phyloP scores from a whole-genome alignment of 495 filamentous ascomycete genomes.

The Penicillium maclennaniae region DNA sequence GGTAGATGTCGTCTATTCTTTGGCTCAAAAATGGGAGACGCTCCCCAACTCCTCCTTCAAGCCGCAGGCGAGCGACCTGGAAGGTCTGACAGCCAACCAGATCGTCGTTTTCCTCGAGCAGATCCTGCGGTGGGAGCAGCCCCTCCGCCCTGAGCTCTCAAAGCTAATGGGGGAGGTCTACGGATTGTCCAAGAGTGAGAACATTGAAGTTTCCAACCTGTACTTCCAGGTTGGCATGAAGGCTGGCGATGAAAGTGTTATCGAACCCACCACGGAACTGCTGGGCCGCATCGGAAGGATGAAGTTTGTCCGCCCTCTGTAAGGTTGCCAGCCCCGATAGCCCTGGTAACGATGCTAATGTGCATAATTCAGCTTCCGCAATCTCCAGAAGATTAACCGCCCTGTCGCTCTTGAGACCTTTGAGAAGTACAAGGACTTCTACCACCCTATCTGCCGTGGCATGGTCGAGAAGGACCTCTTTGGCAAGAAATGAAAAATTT shows the following conservation, averaged over 20 bases:
- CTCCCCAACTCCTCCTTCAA: slow-evolving; percentile 51
- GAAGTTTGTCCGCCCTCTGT: slow-evolving; percentile 91
- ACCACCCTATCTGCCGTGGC: slow-evolving; percentile 87
- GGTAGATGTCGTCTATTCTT: slow-evolving; percentile 76
- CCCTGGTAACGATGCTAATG: slow-evolving; percentile 13
- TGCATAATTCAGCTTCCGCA: slow-evolving; percentile 48
- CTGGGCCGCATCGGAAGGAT: slow-evolving; percentile 83
- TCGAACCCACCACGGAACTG: slow-evolving; percentile 66
- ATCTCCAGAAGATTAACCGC: slow-evolving; percentile 67
- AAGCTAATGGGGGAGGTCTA: slow-evolving; percentile 70
- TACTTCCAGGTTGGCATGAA: slow-evolving; percentile 75
- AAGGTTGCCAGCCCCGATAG: slow-evolving; percentile 20
- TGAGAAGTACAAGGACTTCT: slow-evolving; percentile 81
- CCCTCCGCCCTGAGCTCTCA: slow-evolving; percentile 58
- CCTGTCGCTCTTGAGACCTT: slow-evolving; percentile 77
- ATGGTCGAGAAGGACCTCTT: slow-evolving; percentile 82
- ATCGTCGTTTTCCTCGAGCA: slow-evolving; percentile 83
- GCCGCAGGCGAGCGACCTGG: slow-evolving; percentile 64
- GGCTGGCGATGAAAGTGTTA: slow-evolving; percentile 61
- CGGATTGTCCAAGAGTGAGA: slow-evolving; percentile 61
- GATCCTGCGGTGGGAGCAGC: slow-evolving; percentile 58
- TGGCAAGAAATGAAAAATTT: slow-evolving; percentile 30
- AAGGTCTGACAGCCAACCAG: slow-evolving; percentile 76
- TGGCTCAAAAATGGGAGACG: slow-evolving; percentile 74
- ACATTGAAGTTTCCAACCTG: slow-evolving; percentile 77